phyloP scores from a whole-genome alignment of 805 yeast genomes.

The Nakazawaea ernobii region DNA sequence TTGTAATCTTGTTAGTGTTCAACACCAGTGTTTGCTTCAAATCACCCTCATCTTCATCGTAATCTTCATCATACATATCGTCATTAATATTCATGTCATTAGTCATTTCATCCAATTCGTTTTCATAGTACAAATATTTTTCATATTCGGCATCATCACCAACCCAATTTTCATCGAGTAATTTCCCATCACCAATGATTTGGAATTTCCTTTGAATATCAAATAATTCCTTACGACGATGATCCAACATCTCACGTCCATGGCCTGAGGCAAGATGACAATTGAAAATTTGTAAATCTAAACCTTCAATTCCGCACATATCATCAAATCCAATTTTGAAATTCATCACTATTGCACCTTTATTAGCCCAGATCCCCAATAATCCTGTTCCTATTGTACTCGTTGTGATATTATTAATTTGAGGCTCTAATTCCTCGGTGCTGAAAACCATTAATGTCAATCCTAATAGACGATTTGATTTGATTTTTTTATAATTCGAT shows the following conservation, averaged over 20 bases:
- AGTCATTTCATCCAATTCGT: conserved; percentile 17
- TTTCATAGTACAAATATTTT: conserved; percentile 18
- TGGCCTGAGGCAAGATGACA: conserved; percentile 51
- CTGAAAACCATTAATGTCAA: conserved; percentile 42
- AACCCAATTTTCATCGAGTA: conserved; percentile 5
- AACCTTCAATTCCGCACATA: conserved; percentile 25
- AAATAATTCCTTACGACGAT: conserved; percentile 10
- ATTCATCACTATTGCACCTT: conserved; percentile 47
- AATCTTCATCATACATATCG: conserved; percentile 10
- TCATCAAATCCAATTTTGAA: conserved; percentile 35
- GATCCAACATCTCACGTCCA: conserved; percentile 8
- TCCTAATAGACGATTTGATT: conserved; percentile 46
- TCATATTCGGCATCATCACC: conserved; percentile 22
- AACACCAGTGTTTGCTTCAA: no score
- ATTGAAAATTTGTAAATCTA: conserved; percentile 33
- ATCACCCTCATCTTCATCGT: conserved; percentile 13
- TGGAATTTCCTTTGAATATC: conserved; percentile 12
- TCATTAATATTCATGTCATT: conserved; percentile 7
- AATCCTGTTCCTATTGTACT: conserved; percentile 52
- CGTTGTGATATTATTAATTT: conserved; percentile 33
- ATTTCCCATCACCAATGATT: conserved; percentile 5
- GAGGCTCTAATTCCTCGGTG: conserved; percentile 23
- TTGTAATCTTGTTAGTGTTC: background rate
- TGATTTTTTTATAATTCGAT: conserved; percentile 25
- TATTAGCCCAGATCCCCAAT: conserved; percentile 52